Conservation (phyloP, 106 monocot species). For the Dendrobium chrysotoxum region DNA sequence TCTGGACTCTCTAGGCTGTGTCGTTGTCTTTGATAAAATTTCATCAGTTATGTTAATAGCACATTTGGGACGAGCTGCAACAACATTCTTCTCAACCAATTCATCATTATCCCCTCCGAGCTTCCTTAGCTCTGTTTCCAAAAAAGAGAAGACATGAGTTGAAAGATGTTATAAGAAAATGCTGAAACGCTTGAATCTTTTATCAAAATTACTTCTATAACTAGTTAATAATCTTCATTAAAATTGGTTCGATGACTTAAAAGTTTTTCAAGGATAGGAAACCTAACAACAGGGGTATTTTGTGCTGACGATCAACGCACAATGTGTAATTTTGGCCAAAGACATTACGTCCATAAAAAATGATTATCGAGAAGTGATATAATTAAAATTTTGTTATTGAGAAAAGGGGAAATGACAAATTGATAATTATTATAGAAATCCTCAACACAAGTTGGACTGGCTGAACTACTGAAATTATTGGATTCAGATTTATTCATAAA, state of each 20-base stretch:
- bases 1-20: neutral
- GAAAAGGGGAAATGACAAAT: too few relatives aligned
- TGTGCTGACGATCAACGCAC: neutral
- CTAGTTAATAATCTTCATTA: neutral
- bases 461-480: too few relatives aligned
- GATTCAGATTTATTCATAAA: too few relatives aligned
- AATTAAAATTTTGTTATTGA: too few relatives aligned
- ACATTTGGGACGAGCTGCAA: neutral
- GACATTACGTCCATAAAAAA: too few relatives aligned
- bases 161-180: neutral
- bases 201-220: neutral
- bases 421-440: too few relatives aligned
- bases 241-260: neutral
- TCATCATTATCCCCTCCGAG: neutral
- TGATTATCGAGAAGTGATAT: too few relatives aligned
- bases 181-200: neutral
- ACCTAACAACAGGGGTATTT: neutral
- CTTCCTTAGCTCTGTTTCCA: neutral
- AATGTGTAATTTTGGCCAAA: neutral
- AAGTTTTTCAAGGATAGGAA: neutral
- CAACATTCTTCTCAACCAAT: neutral
- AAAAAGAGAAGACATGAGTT: neutral
- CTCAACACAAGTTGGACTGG: too few relatives aligned
- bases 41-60: neutral
- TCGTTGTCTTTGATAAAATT: conserved; percentile 1